Evolutionary conservation across 164 flowering plant species (phyloP).

Genomic region (Echeveria elegans): DNA sequence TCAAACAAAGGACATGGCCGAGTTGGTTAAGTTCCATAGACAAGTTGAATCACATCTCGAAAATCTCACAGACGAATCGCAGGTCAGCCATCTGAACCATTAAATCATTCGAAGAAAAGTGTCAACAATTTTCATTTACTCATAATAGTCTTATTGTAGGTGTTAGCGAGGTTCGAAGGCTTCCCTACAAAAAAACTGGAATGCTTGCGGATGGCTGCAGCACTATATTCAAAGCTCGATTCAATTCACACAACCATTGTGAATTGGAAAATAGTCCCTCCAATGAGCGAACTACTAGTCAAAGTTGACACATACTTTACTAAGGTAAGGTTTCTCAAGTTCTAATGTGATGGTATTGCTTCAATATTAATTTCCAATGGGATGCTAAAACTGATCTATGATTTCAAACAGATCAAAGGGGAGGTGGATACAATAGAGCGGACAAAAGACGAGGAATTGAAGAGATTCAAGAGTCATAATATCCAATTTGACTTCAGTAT

Average conservation of each 20-base stretch:
- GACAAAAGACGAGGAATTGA: conserved; percentile 73
- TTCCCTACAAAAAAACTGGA: conserved; percentile 78
- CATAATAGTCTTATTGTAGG: conserved; percentile 24
- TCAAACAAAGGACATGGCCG: conserved; percentile 64
- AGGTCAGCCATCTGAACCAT: conserved; percentile 27
- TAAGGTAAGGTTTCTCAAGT: conserved; percentile 37
- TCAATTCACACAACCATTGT: conserved; percentile 33
- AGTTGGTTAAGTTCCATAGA: conserved; percentile 55
- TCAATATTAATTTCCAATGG: background rate
- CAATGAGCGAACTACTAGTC: conserved; percentile 43
- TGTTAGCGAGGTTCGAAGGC: conserved; percentile 69
- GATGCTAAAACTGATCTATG: background rate
- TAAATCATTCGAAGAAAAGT: background rate
- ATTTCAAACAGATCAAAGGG: conserved; percentile 46
- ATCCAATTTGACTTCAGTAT: conserved; percentile 60
- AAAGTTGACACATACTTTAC: conserved; percentile 63
- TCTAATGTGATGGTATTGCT: background rate
- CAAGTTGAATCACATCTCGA: conserved; percentile 65
- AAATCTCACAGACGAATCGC: conserved; percentile 68
- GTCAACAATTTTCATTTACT: background rate
- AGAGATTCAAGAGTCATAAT: conserved; percentile 50
- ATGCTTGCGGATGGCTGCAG: conserved; percentile 62
- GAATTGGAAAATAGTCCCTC: conserved; percentile 55
- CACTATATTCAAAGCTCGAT: conserved; percentile 47
- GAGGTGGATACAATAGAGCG: conserved; percentile 64